Evolutionary conservation across 2,329 filamentous ascomycete genomes (phyloP).

Genomic region (Pseudogymnoascus sp.): DNA sequence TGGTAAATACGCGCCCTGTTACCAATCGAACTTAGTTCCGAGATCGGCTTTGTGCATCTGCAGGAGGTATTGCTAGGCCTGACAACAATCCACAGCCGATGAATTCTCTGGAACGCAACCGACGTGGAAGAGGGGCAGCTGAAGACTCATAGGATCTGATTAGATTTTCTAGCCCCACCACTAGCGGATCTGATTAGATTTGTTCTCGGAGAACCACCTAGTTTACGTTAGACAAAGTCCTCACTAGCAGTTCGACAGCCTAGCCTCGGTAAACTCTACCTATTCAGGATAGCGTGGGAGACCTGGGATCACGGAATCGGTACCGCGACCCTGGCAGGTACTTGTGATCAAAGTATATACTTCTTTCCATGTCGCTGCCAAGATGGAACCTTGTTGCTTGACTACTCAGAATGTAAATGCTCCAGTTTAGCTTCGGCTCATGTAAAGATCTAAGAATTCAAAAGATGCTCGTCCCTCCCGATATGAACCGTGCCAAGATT

Average conservation of each 20-base stretch:
- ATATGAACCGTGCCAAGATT: slow-evolving; percentile 10
- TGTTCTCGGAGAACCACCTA: not conserved
- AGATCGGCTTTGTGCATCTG: slow-evolving; percentile 3
- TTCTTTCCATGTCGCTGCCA: not conserved
- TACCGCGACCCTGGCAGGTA: not conserved
- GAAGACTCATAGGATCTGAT: not conserved
- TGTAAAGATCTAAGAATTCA: not conserved
- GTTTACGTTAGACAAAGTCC: not conserved
- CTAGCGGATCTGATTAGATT: slow-evolving; percentile 7
- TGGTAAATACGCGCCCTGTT: not conserved
- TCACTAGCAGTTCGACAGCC: not conserved
- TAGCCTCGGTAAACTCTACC: not conserved
- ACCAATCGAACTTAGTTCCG: not conserved
- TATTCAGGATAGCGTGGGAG: not conserved
- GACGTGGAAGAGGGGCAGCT: not conserved
- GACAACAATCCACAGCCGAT: not conserved
- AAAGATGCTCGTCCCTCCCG: slow-evolving; percentile 5
- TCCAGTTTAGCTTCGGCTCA: not conserved
- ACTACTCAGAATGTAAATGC: slow-evolving; percentile 4
- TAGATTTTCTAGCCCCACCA: not conserved
- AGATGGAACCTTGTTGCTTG: slow-evolving; percentile 8
- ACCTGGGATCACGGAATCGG: not conserved
- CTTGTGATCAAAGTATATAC: not conserved
- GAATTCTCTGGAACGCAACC: not conserved
- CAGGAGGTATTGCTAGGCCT: not conserved